A percentile compares a stretch with the other conserved stretches of the same genome.
These are phyloP conservation scores for Medicago lupulina DNA, from an alignment of 306 rosid genomes.

Conservation along the genomic window DNA sequence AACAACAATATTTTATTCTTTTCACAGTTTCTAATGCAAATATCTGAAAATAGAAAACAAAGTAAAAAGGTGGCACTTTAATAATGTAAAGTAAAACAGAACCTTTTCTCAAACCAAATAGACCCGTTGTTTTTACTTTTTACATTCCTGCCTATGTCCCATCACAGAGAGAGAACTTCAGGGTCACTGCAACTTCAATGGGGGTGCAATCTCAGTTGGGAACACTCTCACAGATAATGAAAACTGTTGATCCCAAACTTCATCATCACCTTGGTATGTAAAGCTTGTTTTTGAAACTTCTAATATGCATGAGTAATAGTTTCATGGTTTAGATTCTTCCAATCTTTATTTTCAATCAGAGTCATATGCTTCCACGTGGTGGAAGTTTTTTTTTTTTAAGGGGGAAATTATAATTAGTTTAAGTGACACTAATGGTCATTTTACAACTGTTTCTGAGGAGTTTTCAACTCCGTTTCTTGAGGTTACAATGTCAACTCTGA, in stretches of 20 bases:
- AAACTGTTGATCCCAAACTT: constrained; percentile 87
- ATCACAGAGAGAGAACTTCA: constrained; percentile 88
- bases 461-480: no score
- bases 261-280: constrained; percentile 91
- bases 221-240: constrained; percentile 91
- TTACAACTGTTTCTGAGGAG: no score
- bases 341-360: constrained; percentile 18
- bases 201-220: constrained; percentile 94
- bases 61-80: not conserved
- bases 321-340: constrained; percentile 28
- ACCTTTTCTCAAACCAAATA: constrained; percentile 4
- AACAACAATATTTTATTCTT: not conserved
- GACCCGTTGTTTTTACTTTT: constrained; percentile 39
- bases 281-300: constrained; percentile 32
- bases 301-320: constrained; percentile 23
- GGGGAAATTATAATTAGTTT: no score
- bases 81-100: not conserved
- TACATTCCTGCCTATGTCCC: constrained; percentile 45
- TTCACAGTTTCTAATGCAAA: not conserved
- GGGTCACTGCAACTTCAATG: constrained; percentile 70
- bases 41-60: constrained; percentile 8
- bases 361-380: constrained; percentile 21
- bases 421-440: no score
- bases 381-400: not conserved
- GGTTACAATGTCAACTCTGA: no score